A percentile compares a stretch with the other conserved stretches of the same genome.
These are phyloP conservation scores for Phytophthora quininea DNA, from an alignment of 352 stramenopile genomes.

Conservation along the genomic window DNA sequence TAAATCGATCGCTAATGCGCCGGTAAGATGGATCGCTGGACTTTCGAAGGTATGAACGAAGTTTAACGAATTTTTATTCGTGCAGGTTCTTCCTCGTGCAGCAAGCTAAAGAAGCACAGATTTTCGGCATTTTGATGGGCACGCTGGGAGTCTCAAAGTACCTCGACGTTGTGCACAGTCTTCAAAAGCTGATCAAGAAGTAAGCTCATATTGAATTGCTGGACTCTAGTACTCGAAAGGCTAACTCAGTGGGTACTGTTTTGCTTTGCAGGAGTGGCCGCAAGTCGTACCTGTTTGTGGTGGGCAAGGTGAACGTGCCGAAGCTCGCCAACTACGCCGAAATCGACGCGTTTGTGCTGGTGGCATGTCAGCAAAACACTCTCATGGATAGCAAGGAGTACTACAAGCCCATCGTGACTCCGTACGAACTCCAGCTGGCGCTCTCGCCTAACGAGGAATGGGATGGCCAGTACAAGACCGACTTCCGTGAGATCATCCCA, in stretches of 20 bases:
- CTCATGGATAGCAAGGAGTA: conserved; percentile 93
- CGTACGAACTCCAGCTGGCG: conserved; percentile 94
- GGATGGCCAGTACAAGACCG: conserved; percentile 85
- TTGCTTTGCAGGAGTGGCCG: conserved; percentile 76
- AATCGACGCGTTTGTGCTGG: conserved; percentile 97
- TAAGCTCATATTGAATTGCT: conserved; percentile 25
- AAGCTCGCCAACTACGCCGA: conserved; percentile 98
- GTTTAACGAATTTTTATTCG: background rate
- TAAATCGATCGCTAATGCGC: conserved; percentile 80
- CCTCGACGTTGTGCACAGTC: conserved; percentile 88
- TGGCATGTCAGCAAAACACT: conserved; percentile 95
- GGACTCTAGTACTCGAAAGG: background rate
- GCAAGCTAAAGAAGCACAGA: conserved; percentile 93
- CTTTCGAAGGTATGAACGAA: no score
- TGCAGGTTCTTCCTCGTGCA: conserved; percentile 88
- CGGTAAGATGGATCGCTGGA: conserved; percentile 19
- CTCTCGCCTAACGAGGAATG: conserved; percentile 89
- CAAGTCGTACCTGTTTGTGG: conserved; percentile 96
- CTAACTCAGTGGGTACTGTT: conserved; percentile 3
- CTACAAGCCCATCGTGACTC: conserved; percentile 94
- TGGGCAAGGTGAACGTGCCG: conserved; percentile 97
- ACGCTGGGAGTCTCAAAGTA: conserved; percentile 94
- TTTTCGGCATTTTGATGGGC: conserved; percentile 97
- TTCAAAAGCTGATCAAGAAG: conserved; percentile 90
- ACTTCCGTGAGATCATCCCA: conserved; percentile 84